Base-by-base conservation (phyloP, 164 flowering plant genomes). In the Nelumbo lutea region DNA sequence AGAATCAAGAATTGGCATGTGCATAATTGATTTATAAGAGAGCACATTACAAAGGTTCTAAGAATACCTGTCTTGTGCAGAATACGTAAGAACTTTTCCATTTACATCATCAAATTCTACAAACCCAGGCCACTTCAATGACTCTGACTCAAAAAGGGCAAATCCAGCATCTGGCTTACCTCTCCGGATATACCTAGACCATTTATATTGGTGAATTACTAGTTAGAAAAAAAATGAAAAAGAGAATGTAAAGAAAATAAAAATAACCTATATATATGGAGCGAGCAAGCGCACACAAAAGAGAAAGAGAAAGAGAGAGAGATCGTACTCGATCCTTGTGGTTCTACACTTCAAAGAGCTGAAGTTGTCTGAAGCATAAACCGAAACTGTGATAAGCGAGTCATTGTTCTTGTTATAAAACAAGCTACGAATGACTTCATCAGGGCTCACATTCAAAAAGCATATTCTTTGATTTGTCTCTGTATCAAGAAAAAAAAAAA, bases 61-160 rank as follows among this genome's bases (percentile, higher is more conserved):
- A 46, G 4, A 6, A 9, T 73, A 88, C 98, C 89, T 83, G 71
- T 89, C 94, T 69, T 89, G 97, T 38, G 97, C 97, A 64, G 98
- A 95, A 68, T 88, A 95, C 27, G 98, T 95, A 14, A 95, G 87
- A 42, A 92, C 97, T 73, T 95, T 95, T 56, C 97, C 97, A 83
- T 95, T 95, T 8, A 95, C 97, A 83, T 95, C 98, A 86, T 95
- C 98, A 85, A 92, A 95, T 80, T 95, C 98, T 45, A 95, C 98
- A 86, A 95, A 95, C 11, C 97, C 97, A 56, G 98, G 98, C 98
- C 97, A 92, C 73, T 92, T 92, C 69, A 95, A 58, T 2, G 98
- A 92, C 75, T 95, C 97, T 0, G 97, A 88, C 71, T 92, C 97
- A 79, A 95, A 92, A 59, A 95, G 96, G 13, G 97, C 83, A 82